Base-by-base conservation (phyloP, 1,284 basidiomycete species). In the Rhodotorula sp. region DNA sequence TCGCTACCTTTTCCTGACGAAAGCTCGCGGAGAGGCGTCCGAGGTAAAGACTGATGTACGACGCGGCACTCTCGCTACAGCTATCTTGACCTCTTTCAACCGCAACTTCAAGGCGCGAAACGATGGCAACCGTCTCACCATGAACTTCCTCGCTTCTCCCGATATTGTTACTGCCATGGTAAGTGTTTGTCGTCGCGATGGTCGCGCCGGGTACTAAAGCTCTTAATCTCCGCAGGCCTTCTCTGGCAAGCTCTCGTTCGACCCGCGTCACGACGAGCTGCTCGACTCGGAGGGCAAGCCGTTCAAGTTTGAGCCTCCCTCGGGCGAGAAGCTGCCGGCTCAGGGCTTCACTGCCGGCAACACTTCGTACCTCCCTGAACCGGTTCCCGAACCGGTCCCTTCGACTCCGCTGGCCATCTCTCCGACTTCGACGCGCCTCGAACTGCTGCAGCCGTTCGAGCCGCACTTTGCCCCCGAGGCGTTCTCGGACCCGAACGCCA, bases 141-240 rank as follows among this genome's bases (percentile, higher is more conserved):
- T 97, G 93, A 98, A 99, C 84, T 97, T 99, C 85, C 87, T 99
- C 67, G 94, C 96, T 26, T 97, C 95, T 14, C 97, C 97, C 1
- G 97, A 95, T 68, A 86, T 97, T 70, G 97, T 99, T 31, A 99
- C 97, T 16, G 97, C 97, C 3, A 84, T 84, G 80, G 75, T 75
- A 16, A 46, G 72, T 29, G 29, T 29, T 29, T 29, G 69, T 4
- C 5, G 14, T 1, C 20, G 6, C 23, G 5, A 5, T 5, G 23
- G 5, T 23, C n/a, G 21, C 14, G 21, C 29, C 52, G 4, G 14
- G 6, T 54, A n/a, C 61, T 18, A 18, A 23, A 21, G 14, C 21
- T 43, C 29, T 54, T 34, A 3, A 43, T 43, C 10, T 6, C 48
- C n/a, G 15, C 58, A 65, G 91, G 90, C 95, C 2, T 99, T 99